phyloP scores from a whole-genome alignment of 2,329 filamentous ascomycete genomes.

The Seiridium unicorne region DNA sequence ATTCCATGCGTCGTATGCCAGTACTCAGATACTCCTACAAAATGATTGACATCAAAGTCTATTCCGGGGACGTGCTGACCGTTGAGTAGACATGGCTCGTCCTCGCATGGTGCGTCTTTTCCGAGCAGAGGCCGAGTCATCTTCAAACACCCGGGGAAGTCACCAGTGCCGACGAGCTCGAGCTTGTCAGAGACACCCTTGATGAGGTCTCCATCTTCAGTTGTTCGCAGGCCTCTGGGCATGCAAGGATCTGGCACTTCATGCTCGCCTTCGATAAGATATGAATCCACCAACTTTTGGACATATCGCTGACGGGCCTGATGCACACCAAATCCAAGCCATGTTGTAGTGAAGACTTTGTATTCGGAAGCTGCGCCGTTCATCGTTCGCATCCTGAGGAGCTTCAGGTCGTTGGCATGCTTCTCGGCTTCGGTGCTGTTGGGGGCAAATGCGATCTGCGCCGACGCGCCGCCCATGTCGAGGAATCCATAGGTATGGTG shows the following conservation, averaged over 20 bases:
- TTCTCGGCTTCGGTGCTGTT: conserved; percentile 87
- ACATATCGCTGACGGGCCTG: conserved; percentile 85
- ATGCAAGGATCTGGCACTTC: conserved; percentile 91
- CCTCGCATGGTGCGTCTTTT: conserved; percentile 81
- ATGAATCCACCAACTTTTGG: conserved; percentile 68
- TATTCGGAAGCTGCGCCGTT: conserved; percentile 78
- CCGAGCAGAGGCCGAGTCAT: conserved; percentile 83
- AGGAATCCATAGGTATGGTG: conserved; percentile 97
- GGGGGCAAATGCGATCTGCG: conserved; percentile 96
- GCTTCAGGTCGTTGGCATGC: conserved; percentile 84
- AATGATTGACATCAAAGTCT: conserved; percentile 96
- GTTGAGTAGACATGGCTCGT: conserved; percentile 84
- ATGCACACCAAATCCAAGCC: conserved; percentile 96
- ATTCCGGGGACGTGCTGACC: conserved; percentile 92
- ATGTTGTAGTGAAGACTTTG: conserved; percentile 90
- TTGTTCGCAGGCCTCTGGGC: conserved; percentile 72
- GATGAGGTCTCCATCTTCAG: conserved; percentile 63
- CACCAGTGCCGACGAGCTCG: conserved; percentile 76
- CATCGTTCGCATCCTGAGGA: conserved; percentile 80
- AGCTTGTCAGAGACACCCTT: conserved; percentile 38
- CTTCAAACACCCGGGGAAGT: conserved; percentile 80
- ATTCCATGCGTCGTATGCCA: conserved; percentile 98
- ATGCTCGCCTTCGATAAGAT: conserved; percentile 51
- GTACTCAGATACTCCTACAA: conserved; percentile 96
- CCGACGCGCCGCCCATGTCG: conserved; percentile 97